phyloP scores from a whole-genome alignment of 2,329 filamentous ascomycete genomes.

The Chaetomiaceae sp. region DNA sequence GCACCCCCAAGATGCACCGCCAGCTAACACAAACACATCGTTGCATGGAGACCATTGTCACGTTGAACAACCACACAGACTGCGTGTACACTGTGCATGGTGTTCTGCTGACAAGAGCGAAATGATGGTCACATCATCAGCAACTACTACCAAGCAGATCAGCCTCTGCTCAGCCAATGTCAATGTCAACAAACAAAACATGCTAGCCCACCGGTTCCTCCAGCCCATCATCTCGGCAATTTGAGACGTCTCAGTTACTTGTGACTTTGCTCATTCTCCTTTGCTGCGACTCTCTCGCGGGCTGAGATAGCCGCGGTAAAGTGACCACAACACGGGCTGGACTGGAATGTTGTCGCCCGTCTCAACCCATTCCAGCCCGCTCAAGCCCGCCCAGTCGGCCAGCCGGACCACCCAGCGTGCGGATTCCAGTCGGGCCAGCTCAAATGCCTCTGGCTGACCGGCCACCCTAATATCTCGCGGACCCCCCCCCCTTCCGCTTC shows the following conservation, averaged over 20 bases:
- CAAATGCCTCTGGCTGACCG: background rate
- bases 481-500: background rate
- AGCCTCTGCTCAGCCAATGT: background rate
- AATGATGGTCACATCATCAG: too few relatives aligned
- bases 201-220: background rate
- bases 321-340: background rate
- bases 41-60: too few relatives aligned
- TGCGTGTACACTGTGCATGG: too few relatives aligned
- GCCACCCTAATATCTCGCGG: conserved; percentile 4
- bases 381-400: background rate
- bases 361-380: conserved; percentile 26
- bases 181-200: conserved; percentile 9
- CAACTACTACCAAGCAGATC: too few relatives aligned
- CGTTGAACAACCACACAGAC: too few relatives aligned
- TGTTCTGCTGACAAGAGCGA: too few relatives aligned
- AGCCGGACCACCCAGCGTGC: background rate
- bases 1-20: too few relatives aligned
- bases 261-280: background rate
- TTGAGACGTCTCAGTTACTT: background rate
- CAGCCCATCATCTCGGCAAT: background rate
- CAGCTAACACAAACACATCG: too few relatives aligned
- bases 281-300: background rate
- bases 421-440: background rate
- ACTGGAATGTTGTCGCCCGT: conserved; percentile 23
- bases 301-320: background rate